Conservation (phyloP, 75 land plant species). For the Cryptomeria japonica region DNA sequence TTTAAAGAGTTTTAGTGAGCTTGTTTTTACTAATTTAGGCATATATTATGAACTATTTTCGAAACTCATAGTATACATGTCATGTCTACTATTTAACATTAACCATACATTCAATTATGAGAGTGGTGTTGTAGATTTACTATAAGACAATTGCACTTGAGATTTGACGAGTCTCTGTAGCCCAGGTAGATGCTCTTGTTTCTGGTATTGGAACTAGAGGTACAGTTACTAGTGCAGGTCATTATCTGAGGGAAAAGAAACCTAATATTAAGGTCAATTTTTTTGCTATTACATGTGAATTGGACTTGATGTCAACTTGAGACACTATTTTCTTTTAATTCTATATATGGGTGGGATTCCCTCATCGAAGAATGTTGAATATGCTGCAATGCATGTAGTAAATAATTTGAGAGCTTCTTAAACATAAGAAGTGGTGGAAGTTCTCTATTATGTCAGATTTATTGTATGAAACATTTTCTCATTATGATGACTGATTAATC, state of each 20-base stretch:
- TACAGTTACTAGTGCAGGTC: conserved; percentile 76
- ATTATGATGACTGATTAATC: not conserved
- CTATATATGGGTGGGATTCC: not conserved
- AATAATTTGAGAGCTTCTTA: not conserved
- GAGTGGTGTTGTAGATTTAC: conserved; percentile 50
- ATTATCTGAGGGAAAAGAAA: conserved; percentile 66
- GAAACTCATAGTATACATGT: too few relatives aligned
- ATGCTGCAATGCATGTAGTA: not conserved
- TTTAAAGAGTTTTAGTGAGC: too few relatives aligned
- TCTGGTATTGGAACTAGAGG: conserved; percentile 90
- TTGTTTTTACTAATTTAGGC: too few relatives aligned
- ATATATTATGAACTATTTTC: too few relatives aligned
- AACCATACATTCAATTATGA: too few relatives aligned
- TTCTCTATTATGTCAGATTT: not conserved
- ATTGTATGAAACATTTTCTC: not conserved
- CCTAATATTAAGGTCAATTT: conserved; percentile 61
- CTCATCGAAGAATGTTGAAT: not conserved
- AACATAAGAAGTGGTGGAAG: not conserved
- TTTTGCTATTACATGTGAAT: not conserved
- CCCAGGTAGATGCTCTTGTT: conserved; percentile 68
- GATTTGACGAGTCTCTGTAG: conserved; percentile 70
- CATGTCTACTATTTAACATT: too few relatives aligned
- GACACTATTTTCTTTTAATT: not conserved
- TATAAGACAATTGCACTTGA: conserved; percentile 89
- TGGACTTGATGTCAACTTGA: not conserved